Evolutionary conservation across 495 filamentous ascomycete species (phyloP).

Genomic region (Hamigera avellanea): DNA sequence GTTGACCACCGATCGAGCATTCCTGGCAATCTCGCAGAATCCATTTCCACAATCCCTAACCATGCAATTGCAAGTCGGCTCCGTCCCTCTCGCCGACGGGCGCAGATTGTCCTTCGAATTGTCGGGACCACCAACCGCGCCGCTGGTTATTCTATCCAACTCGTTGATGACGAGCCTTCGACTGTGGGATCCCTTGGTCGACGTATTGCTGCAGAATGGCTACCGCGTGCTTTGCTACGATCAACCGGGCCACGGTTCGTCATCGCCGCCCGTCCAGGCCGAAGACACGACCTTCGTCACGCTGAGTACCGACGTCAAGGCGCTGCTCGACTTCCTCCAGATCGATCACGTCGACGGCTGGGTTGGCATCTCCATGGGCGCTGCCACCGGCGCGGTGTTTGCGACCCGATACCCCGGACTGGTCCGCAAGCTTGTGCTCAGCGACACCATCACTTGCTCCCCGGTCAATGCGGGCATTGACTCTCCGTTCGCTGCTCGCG

Average conservation of each 20-base stretch:
- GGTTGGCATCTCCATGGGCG: conserved; percentile 23
- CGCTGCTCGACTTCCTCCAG: conserved; percentile 10
- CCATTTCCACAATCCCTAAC: background rate
- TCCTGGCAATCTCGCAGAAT: too few species aligned
- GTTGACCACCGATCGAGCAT: too few species aligned
- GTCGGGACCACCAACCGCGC: conserved; percentile 2
- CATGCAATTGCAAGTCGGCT: background rate
- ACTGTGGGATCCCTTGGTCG: conserved; percentile 17
- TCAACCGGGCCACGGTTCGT: conserved; percentile 20
- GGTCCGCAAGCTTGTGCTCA: conserved; percentile 11
- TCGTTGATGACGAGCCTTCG: conserved; percentile 9
- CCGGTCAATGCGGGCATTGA: conserved; percentile 9
- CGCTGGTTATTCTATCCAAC: conserved; percentile 15
- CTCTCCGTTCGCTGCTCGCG: conserved; percentile 14
- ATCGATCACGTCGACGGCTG: conserved; percentile 15
- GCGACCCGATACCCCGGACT: conserved; percentile 13
- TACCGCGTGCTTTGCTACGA: conserved; percentile 20
- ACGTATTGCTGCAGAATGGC: conserved; percentile 9
- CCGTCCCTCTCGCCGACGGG: conserved; percentile 7
- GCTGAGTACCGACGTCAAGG: conserved; percentile 17
- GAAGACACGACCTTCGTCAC: conserved; percentile 15
- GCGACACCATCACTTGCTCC: conserved; percentile 15
- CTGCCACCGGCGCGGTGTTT: conserved; percentile 16
- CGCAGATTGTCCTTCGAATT: conserved; percentile 7
- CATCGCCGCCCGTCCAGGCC: conserved; percentile 11